phyloP scores from a whole-genome alignment of 116 monocot species.

The Zostera marina region DNA sequence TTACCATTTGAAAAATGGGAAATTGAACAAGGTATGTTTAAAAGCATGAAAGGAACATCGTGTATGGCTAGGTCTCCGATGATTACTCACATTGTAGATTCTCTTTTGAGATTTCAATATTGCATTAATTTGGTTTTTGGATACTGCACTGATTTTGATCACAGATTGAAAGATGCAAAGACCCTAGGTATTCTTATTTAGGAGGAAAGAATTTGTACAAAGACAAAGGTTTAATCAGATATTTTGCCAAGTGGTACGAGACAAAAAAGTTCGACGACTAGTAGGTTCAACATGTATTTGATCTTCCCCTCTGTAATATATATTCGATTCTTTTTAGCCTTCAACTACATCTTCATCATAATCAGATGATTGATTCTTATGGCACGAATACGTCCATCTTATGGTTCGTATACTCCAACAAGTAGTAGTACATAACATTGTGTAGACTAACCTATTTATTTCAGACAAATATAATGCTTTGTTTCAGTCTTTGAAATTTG shows the following conservation, averaged over 20 bases:
- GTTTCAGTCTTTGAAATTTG: not conserved
- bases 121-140: not conserved
- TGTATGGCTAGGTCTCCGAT: too few relatives aligned
- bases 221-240: conserved; percentile 21
- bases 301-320: not conserved
- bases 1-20: conserved; percentile 74
- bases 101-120: not conserved
- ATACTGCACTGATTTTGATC: not conserved
- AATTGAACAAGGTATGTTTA: conserved; percentile 53
- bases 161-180: conserved; percentile 72
- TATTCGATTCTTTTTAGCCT: not conserved
- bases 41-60: not conserved
- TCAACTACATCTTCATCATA: not conserved
- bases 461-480: not conserved
- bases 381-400: not conserved
- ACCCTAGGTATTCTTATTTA: conserved; percentile 39
- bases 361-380: conserved; percentile 1
- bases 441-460: not conserved
- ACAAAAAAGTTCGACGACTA: conserved; percentile 62
- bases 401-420: not conserved
- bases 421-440: not conserved
- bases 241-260: conserved; percentile 33
- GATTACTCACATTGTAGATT: not conserved
- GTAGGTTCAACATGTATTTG: conserved; percentile 2
- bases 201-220: conserved; percentile 54